A percentile compares a stretch with the other conserved stretches of the same genome.
phyloP scores from a whole-genome alignment of 345 rosid genomes.

The Excoecaria agallocha region DNA sequence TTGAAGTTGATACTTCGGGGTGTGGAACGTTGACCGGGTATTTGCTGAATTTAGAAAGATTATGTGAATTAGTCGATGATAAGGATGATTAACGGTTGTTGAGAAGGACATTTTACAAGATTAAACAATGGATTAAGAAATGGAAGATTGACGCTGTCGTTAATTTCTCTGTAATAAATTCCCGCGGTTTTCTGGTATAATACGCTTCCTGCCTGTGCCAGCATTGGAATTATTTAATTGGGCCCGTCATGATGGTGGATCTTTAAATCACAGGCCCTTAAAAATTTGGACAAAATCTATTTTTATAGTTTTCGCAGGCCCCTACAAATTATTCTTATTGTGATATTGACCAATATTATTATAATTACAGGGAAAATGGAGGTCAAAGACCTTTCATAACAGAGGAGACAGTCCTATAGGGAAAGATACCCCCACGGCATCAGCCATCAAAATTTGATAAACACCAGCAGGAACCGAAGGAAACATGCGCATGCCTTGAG shows the following conservation, averaged over 20 bases:
- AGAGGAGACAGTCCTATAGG: too few relatives aligned
- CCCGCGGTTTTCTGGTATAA: not conserved
- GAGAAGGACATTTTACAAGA: not conserved
- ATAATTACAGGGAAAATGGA: too few relatives aligned
- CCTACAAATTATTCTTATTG: too few relatives aligned
- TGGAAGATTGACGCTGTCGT: not conserved
- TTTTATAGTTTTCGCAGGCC: too few relatives aligned
- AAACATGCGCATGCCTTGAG: too few relatives aligned
- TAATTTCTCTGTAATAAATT: conserved; percentile 5
- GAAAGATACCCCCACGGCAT: too few relatives aligned
- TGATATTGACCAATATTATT: too few relatives aligned
- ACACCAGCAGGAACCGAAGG: too few relatives aligned
- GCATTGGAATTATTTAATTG: not conserved
- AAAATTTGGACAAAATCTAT: not conserved
- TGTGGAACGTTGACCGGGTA: conserved; percentile 13
- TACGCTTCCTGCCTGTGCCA: too few relatives aligned
- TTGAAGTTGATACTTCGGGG: not conserved
- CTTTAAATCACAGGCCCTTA: not conserved
- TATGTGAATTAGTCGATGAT: not conserved
- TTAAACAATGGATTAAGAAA: not conserved
- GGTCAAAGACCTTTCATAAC: too few relatives aligned
- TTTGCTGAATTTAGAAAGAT: not conserved
- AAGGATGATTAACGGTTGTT: not conserved
- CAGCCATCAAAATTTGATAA: too few relatives aligned
- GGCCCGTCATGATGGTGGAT: not conserved